Evolutionary conservation across 202 grass and related monocot species (phyloP), one percentile per base, ranked within the genome.

Genomic region (Brachypodium distachyon): DNA sequence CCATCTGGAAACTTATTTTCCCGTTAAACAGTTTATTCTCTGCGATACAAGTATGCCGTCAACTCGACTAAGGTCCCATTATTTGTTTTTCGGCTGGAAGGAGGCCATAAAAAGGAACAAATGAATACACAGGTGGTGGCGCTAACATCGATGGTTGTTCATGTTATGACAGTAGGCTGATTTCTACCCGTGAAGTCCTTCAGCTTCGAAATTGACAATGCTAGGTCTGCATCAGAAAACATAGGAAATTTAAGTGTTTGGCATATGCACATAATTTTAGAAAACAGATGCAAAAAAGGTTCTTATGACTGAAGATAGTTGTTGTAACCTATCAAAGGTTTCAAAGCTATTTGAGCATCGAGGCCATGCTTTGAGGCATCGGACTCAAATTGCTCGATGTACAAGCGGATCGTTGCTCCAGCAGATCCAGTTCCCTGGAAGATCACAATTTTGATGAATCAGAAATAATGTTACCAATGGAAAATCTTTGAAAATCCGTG

Each of bases 381-480:
- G 2, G 90, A 66, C 73, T 97, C 93, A 0, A 87, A 97, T 61
- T 97, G 93, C 64, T 97, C 93, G 16, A 93, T 87, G 60, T 97
- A 97, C 29, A 97, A 10, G 9, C 93, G 84, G 22, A 93, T 80
- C 4, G 93, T 97, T 21, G 93, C 93, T 62, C 93, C 93, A 18
- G 93, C 93, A 4, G 93, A 97, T 83, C 93, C 93, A 62, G 93
- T 97, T 70, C 93, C 93, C 93, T 97, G 37, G 18, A 74, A 84
- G 47, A 83, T 38, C 23, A 72, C 9, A 84, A 27, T 26, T 33
- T 69, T 26, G 43, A 12, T 18, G 13, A 75, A 21, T 42, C 25
- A 13, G 70, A n/a, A 40, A 32, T 19, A 91, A 49, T 36, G 11
- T 61, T 50, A 65, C 61, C 28, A 38, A 61, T 4, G 33, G 16